Base-by-base conservation (phyloP, 108 stramenopile genomes). In the Craspedostauros australis region DNA sequence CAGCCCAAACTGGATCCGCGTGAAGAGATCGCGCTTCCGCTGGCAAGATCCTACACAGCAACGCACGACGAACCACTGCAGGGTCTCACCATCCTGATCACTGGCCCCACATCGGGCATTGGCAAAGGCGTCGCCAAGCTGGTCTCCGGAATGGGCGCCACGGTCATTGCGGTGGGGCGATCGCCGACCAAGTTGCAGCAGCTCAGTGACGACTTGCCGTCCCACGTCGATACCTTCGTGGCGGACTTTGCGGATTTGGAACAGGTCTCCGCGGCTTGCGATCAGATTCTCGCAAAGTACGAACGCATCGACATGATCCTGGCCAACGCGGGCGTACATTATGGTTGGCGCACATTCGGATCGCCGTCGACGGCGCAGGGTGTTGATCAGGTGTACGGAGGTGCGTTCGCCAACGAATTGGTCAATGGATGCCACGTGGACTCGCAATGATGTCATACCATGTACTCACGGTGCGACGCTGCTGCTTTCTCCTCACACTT, bases 301-400 rank as follows among this genome's bases (percentile, higher is more conserved):
- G 36, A 63, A 18, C 36, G 16, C 15, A 69, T 74, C 15, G 60
- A 67, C 19, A 62, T 52, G 41, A 42, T 74, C 21, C 19, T 74
- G 11, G 63, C 62, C 39, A 74, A 74, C 46, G 73, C 73, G 14
- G 73, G 73, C 4, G 62, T 74, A 23, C 62, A 64, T 30, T n/a
- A 8, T 39, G n/a, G 14, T 16, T 3, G n/a, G 22, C 18, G n/a
- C 2, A 32, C 18, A 15, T n/a, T 3, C 49, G 34, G 11, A 36
- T 36, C 34, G 12, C 34, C 34, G 9, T 11, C 34, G 11, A 36
- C 34, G 22, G 45, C 16, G 23, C 5, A 46, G 26, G 8, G 19
- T 4, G n/a, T 46, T 46, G 45, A 21, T 3, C 43, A 8, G 19
- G 8, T 18, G 8, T 44, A 16, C 8, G 50, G 37, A 9, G n/a